phyloP scores from a whole-genome alignment of 2,329 filamentous ascomycete genomes.

The Ophiostoma novo-ulmi region DNA sequence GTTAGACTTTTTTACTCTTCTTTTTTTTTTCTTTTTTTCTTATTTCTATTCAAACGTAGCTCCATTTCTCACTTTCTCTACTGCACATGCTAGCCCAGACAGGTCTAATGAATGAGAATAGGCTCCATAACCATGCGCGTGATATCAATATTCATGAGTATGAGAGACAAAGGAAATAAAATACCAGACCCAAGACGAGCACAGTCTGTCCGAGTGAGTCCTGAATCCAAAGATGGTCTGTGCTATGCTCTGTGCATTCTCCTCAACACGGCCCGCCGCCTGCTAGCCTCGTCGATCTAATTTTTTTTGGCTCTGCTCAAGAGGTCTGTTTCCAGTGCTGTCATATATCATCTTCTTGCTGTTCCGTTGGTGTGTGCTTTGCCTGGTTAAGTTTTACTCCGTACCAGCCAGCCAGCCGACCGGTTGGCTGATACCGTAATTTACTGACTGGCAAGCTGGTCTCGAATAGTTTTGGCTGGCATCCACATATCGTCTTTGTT shows the following conservation, averaged over 20 bases:
- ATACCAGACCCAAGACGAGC: not conserved
- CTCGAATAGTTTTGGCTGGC: not conserved
- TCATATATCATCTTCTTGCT: not conserved
- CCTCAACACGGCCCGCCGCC: constrained; percentile 9
- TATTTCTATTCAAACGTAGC: not conserved
- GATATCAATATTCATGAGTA: not conserved
- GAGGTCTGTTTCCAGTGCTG: not conserved
- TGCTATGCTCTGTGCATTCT: constrained; percentile 12
- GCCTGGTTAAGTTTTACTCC: not conserved
- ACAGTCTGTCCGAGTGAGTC: not conserved
- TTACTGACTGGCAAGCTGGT: not conserved
- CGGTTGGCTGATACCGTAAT: not conserved
- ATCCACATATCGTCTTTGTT: not conserved
- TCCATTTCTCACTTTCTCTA: not conserved
- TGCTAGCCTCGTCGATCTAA: constrained; percentile 11
- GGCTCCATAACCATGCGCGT: not conserved
- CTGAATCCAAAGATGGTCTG: not conserved
- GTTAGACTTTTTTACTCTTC: not conserved
- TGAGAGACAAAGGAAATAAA: not conserved
- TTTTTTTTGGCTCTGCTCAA: not conserved
- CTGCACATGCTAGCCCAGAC: not conserved
- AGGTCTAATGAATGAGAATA: not conserved
- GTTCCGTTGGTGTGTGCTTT: not conserved
- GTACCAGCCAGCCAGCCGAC: not conserved
- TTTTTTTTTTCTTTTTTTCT: not conserved